phyloP scores from a whole-genome alignment of 441 rosid species.

The Lepidium campestre region DNA sequence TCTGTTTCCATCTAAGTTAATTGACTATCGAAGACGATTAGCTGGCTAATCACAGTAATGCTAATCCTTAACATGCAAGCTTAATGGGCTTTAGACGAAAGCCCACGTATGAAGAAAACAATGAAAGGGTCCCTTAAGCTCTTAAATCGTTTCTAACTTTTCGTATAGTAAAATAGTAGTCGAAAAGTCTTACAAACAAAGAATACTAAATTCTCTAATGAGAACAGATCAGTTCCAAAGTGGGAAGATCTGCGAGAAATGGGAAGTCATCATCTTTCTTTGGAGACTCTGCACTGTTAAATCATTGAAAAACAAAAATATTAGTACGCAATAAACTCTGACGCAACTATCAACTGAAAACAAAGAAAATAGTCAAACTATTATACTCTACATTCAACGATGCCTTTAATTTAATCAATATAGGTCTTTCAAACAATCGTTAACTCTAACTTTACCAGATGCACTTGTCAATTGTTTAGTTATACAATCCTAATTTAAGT shows the following conservation, averaged over 20 bases:
- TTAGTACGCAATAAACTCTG: background rate
- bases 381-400: background rate
- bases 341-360: background rate
- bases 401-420: background rate
- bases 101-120: background rate
- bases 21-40: background rate
- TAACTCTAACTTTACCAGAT: background rate
- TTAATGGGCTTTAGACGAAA: background rate
- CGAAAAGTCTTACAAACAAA: too few species aligned
- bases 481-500: too few species aligned
- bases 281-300: background rate
- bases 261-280: background rate
- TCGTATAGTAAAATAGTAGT: background rate
- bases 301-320: background rate
- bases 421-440: background rate
- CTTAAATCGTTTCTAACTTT: background rate
- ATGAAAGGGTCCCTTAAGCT: background rate
- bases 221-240: background rate
- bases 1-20: background rate
- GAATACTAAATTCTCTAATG: background rate
- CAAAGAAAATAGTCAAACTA: background rate
- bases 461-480: too few species aligned
- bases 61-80: background rate
- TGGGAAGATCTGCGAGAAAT: background rate
- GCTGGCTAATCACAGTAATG: background rate